phyloP scores from a whole-genome alignment of 176 grass and related monocot genomes.

The Zea luxurians region DNA sequence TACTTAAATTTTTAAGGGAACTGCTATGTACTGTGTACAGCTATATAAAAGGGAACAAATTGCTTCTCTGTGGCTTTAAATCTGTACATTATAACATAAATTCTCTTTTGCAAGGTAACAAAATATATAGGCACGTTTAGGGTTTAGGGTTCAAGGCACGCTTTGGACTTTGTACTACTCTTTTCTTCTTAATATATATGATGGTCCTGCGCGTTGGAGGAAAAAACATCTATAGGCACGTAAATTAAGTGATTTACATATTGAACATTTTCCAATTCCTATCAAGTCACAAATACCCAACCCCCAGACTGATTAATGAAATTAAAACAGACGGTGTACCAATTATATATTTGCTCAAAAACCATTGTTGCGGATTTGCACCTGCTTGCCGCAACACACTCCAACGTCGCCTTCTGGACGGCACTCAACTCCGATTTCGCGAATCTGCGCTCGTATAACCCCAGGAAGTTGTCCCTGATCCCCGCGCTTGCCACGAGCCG shows the following conservation, averaged over 20 bases:
- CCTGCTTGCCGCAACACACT: slow-evolving; percentile 76
- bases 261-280: slow-evolving; percentile 10
- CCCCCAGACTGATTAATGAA: neutral
- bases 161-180: no score
- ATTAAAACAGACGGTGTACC: neutral
- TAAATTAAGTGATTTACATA: slow-evolving; percentile 2
- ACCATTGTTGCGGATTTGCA: slow-evolving; percentile 18
- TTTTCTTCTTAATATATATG: no score
- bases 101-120: slow-evolving; percentile 4
- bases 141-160: no score
- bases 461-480: slow-evolving; percentile 79
- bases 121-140: neutral
- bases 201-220: no score
- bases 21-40: neutral
- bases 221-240: neutral
- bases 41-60: neutral
- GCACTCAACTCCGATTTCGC: slow-evolving; percentile 60
- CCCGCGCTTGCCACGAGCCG: slow-evolving; percentile 57
- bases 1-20: neutral
- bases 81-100: neutral
- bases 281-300: slow-evolving; percentile 21
- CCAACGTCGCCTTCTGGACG: slow-evolving; percentile 57
- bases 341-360: slow-evolving; percentile 27
- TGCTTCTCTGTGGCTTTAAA: neutral
- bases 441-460: slow-evolving; percentile 76